phyloP scores from a whole-genome alignment of 73 alveolate genomes.

The Paramecium sonneborni region DNA sequence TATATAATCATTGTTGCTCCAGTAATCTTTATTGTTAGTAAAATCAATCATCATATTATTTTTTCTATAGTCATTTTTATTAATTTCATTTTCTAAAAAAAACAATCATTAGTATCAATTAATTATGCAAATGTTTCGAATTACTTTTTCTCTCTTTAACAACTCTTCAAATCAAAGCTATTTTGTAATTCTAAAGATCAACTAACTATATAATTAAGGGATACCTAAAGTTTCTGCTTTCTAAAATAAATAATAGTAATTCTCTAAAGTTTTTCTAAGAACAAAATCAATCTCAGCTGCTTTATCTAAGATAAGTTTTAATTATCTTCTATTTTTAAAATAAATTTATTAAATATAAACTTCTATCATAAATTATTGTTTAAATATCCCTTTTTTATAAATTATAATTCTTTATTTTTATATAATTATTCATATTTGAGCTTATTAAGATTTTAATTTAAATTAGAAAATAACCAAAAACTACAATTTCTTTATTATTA shows the following conservation, averaged over 20 bases:
- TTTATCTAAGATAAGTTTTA: conserved; percentile 54
- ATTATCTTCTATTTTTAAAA: conserved; percentile 30
- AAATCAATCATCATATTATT: conserved; percentile 30
- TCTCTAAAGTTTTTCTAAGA: conserved; percentile 66
- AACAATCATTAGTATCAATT: neutral
- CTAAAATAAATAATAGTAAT: conserved; percentile 48
- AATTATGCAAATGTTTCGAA: neutral
- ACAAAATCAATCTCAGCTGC: conserved; percentile 63
- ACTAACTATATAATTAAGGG: neutral
- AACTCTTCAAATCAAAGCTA: conserved; percentile 5
- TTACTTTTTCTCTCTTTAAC: conserved; percentile 33
- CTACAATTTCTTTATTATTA: no score
- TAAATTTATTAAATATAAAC: neutral
- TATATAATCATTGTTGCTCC: neutral
- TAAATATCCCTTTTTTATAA: no score
- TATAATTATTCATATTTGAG: no score
- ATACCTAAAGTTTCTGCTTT: conserved; percentile 57
- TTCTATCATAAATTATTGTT: no score
- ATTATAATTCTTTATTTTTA: no score
- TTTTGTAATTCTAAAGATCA: conserved; percentile 45
- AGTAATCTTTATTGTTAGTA: neutral
- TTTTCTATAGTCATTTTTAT: conserved; percentile 34
- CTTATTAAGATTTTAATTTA: no score
- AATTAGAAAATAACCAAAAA: no score
- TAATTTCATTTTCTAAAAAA: conserved; percentile 19